phyloP scores from a whole-genome alignment of 2,329 filamentous ascomycete species.

The Ophiostoma piceae region DNA sequence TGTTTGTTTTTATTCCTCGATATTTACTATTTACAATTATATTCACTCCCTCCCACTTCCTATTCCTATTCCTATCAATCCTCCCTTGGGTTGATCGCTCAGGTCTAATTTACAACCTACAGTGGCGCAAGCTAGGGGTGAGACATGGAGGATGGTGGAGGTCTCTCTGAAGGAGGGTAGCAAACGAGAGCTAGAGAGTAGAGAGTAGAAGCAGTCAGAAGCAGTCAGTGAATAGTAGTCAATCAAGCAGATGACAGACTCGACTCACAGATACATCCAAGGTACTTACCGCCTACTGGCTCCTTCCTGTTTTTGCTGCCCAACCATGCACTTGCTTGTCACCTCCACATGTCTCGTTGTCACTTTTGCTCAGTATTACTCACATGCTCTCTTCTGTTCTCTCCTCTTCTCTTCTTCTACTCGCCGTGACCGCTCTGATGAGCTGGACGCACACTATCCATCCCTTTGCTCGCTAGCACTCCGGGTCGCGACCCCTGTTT shows the following conservation, averaged over 20 bases:
- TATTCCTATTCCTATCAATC: too few species aligned
- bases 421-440: neutral
- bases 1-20: neutral
- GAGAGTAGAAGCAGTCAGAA: neutral
- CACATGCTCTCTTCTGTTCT: neutral
- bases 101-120: constrained; percentile 5
- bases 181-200: neutral
- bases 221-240: too few species aligned
- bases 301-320: neutral
- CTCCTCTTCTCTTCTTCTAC: constrained; percentile 4
- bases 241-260: too few species aligned
- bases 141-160: constrained; percentile 2
- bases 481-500: constrained; percentile 10
- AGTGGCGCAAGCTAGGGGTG: neutral
- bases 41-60: too few species aligned
- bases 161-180: neutral
- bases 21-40: neutral
- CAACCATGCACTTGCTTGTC: neutral
- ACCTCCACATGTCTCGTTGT: constrained; percentile 4
- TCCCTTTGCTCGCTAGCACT: neutral
- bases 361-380: neutral
- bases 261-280: neutral
- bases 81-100: constrained; percentile 5
- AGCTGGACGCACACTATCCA: constrained; percentile 8
- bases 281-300: neutral